These are phyloP conservation scores for Fraxinus sp. DNA, from an alignment of 305 asterid species.

Conservation along the genomic window DNA sequence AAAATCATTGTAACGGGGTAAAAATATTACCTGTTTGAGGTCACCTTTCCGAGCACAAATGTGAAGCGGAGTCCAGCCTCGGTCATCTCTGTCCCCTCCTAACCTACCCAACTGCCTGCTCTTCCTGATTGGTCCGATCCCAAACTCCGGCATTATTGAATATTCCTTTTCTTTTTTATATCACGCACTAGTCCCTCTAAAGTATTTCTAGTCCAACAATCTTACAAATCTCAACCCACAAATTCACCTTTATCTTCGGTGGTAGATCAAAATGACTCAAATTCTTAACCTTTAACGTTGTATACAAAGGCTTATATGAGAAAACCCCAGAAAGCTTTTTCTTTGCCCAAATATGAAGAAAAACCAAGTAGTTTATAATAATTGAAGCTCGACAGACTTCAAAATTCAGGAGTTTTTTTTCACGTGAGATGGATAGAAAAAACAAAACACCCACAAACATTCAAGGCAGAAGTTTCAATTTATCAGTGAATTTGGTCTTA, in stretches of 20 bases:
- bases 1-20: background rate
- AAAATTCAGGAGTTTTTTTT: background rate
- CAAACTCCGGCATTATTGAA: conserved; percentile 48
- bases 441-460: conserved; percentile 9
- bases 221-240: background rate
- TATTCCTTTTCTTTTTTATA: background rate
- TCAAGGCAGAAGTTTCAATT: conserved; percentile 12
- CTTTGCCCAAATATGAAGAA: background rate
- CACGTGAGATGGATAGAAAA: background rate
- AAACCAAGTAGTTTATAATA: background rate
- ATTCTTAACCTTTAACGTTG: conserved; percentile 11
- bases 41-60: conserved; percentile 79
- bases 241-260: background rate
- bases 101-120: conserved; percentile 42
- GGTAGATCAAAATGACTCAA: background rate
- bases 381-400: background rate
- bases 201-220: background rate
- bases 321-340: background rate
- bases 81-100: conserved; percentile 68
- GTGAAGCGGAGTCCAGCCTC: conserved; percentile 92
- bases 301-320: conserved; percentile 12
- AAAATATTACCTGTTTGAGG: conserved; percentile 57
- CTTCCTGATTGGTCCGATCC: conserved; percentile 44
- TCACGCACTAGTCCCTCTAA: background rate
- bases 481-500: conserved; percentile 8